Conservation (phyloP, 129 eudicot species). For the Erigeron canadensis region DNA sequence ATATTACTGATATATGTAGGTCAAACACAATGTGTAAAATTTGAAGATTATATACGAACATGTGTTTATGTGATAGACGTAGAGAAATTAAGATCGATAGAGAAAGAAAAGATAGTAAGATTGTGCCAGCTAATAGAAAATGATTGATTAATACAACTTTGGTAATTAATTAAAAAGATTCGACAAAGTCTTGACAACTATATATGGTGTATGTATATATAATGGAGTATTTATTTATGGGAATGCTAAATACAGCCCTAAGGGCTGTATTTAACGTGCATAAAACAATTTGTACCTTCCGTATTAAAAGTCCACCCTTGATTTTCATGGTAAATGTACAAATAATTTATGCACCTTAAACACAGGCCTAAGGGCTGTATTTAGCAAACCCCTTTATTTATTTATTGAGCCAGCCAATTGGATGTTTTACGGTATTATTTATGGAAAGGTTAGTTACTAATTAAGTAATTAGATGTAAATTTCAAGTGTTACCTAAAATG, state of each 20-base stretch:
- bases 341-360: too few relatives aligned
- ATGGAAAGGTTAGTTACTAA: conserved; percentile 8
- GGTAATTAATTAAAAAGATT: conserved; percentile 21
- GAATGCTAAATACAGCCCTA: too few relatives aligned
- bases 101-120: conserved; percentile 20
- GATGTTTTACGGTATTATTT: conserved; percentile 2
- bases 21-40: conserved; percentile 21
- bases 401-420: background rate
- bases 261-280: too few relatives aligned
- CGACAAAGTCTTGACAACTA: conserved; percentile 20
- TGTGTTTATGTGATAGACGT: background rate
- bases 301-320: too few relatives aligned
- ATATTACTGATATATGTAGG: conserved; percentile 20
- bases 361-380: too few relatives aligned
- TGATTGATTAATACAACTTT: conserved; percentile 10
- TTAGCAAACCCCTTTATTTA: too few relatives aligned
- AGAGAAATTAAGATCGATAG: background rate
- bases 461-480: conserved; percentile 1
- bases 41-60: background rate
- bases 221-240: background rate
- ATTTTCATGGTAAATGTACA: too few relatives aligned
- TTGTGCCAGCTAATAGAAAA: conserved; percentile 3
- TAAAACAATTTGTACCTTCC: too few relatives aligned
- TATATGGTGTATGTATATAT: conserved; percentile 33
- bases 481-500: conserved; percentile 14